A percentile compares a stretch with the other conserved stretches of the same genome.
These are phyloP conservation scores for Triticum urartu DNA, from an alignment of 176 grass and related monocot species.

Conservation along the genomic window DNA sequence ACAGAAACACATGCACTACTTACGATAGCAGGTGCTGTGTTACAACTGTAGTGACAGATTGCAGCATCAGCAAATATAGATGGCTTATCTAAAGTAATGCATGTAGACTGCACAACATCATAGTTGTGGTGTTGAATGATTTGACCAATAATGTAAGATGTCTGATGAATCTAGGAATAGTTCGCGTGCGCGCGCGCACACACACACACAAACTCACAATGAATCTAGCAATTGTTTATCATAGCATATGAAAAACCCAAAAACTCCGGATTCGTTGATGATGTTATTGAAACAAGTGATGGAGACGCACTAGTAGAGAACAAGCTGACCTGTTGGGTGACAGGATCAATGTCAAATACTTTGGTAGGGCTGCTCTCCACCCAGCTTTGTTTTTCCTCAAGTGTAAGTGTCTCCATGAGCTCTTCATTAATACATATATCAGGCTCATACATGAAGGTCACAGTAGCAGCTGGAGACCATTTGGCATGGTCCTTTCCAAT, in stretches of 20 bases:
- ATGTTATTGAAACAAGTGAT: not conserved
- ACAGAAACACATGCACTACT: not conserved
- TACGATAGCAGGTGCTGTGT: not conserved
- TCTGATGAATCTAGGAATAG: not conserved
- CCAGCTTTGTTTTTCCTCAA: slow-evolving; percentile 73
- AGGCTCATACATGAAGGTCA: slow-evolving; percentile 99
- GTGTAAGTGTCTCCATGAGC: slow-evolving; percentile 70
- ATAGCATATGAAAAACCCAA: not conserved
- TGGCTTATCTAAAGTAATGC: slow-evolving; percentile 2
- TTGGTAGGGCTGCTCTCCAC: slow-evolving; percentile 95
- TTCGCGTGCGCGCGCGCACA: not conserved
- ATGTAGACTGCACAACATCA: not conserved
- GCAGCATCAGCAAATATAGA: not conserved
- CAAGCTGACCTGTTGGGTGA: slow-evolving; percentile 70
- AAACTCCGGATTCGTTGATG: not conserved
- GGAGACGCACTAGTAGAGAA: slow-evolving; percentile 5
- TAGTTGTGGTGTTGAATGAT: not conserved
- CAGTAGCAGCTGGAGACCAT: slow-evolving; percentile 91
- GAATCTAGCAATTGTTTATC: not conserved
- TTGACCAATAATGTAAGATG: not conserved
- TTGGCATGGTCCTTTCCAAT: slow-evolving; percentile 97
- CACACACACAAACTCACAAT: not conserved
- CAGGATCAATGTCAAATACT: slow-evolving; percentile 69
- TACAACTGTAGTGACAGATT: not conserved
- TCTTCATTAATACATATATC: slow-evolving; percentile 83